These are phyloP conservation scores for Ensete glaucum DNA, from an alignment of 176 grass and related monocot genomes.

Conservation along the genomic window DNA sequence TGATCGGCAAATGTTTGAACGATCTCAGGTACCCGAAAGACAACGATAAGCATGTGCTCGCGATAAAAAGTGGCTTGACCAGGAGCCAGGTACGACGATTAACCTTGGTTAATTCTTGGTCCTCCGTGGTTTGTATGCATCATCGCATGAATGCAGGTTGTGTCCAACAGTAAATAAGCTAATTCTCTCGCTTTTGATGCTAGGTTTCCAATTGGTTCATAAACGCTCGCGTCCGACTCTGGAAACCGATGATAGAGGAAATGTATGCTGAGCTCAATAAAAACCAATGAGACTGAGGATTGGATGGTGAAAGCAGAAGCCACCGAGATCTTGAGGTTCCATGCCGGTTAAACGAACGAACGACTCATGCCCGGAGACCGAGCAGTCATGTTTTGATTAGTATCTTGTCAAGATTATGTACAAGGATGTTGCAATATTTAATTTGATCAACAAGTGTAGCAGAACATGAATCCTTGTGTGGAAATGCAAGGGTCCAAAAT, in stretches of 20 bases:
- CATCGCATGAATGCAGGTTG: not conserved
- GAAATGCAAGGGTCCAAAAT: too few relatives aligned
- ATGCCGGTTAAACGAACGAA: not conserved
- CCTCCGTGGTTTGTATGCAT: not conserved
- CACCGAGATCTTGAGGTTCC: not conserved
- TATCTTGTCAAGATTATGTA: too few relatives aligned
- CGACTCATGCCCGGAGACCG: not conserved
- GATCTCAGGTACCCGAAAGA: slow-evolving; percentile 68
- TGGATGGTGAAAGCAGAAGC: slow-evolving; percentile 11
- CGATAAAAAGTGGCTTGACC: slow-evolving; percentile 58
- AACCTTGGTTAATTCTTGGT: not conserved
- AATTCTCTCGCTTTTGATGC: not conserved
- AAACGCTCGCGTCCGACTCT: slow-evolving; percentile 69
- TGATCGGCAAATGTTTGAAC: not conserved
- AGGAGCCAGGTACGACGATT: slow-evolving; percentile 50
- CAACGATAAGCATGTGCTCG: slow-evolving; percentile 74
- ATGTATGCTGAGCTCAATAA: slow-evolving; percentile 60
- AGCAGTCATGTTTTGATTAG: too few relatives aligned
- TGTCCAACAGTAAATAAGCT: too few relatives aligned
- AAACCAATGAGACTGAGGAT: slow-evolving; percentile 17
- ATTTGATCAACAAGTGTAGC: too few relatives aligned
- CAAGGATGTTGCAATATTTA: too few relatives aligned
- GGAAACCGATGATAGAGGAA: slow-evolving; percentile 92
- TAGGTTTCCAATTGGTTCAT: slow-evolving; percentile 95
- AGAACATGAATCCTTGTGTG: too few relatives aligned